Base-by-base conservation (phyloP, 1,284 basidiomycete species). In the Mycosarcoma maydis region DNA sequence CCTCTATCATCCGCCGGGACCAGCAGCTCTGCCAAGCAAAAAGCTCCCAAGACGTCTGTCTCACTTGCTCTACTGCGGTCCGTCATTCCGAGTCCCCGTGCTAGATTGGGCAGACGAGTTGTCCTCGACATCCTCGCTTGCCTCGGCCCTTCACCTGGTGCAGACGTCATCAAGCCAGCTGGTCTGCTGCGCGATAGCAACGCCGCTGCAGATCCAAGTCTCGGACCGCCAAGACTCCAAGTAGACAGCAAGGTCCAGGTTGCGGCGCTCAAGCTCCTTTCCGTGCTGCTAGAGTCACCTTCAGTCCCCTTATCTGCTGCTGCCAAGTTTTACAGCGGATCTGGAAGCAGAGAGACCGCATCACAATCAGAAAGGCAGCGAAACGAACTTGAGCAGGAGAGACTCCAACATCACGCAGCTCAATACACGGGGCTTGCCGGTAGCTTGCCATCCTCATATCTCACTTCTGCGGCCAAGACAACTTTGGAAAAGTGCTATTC, bases 401-500 rank as follows among this genome's bases (percentile, higher is more conserved):
- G 45, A 6, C 33, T 56, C n/a, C 50, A 65, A 9, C 51, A 46
- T 2, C 56, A 59, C 9, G 62, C 66, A 9, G 26, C 55, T 1
- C 58, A 62, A n/a, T 69, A 69, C 44, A 34, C 47, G 7, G 43
- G 30, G 1, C 34, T 62, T 22, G n/a, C 52, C 3, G 68, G 62
- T 8, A 56, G 8, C 26, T 33, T 76, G 19, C 73, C 73, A 3
- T 42, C 53, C n/a, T 46, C 52, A 4, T 76, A 71, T 34, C 60
- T 76, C 39, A 68, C 60, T 3, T 24, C 50, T 4, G 46, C 53
- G 6, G 73, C 73, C 13, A 54, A 64, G n/a, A 30, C 39, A 1
- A 52, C 54, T 3, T 51, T 76, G 10, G 58, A 64, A 13, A 58
- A 56, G 26, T 64, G 53, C 52, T 76, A 73, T 36, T 55, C 68